Percentiles rank a stretch among this genome's conserved stretches.
phyloP scores from a whole-genome alignment of 2,329 filamentous ascomycete genomes.

The Ascochyta koolunga region DNA sequence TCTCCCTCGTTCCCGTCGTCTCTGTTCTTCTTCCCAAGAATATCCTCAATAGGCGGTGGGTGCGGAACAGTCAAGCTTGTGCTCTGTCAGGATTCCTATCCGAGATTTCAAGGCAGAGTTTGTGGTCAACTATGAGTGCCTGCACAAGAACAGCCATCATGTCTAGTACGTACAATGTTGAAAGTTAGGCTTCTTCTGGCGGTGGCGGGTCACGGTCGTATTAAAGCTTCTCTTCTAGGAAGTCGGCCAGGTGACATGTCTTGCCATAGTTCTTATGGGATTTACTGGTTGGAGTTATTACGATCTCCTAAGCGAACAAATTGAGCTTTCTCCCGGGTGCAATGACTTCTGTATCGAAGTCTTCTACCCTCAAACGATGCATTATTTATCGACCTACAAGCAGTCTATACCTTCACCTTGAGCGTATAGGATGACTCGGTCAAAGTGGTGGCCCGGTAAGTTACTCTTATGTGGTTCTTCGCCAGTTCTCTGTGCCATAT shows the following conservation, averaged over 20 bases:
- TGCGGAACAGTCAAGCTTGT: not conserved
- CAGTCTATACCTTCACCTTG: conserved; percentile 6
- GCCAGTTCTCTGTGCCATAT: conserved; percentile 12
- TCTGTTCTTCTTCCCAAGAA: not conserved
- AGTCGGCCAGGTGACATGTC: not conserved
- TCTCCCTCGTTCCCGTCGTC: not conserved
- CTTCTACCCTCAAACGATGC: conserved; percentile 10
- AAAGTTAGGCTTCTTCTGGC: not conserved
- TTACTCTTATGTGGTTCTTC: conserved; percentile 14
- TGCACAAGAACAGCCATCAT: conserved; percentile 17
- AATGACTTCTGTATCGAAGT: not conserved
- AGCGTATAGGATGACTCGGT: conserved; percentile 25
- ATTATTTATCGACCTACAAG: conserved; percentile 30
- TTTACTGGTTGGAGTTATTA: not conserved
- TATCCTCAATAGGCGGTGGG: not conserved
- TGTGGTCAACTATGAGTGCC: conserved; percentile 7
- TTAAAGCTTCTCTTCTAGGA: conserved; percentile 2
- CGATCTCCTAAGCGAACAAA: not conserved
- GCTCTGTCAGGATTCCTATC: not conserved
- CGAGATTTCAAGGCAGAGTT: conserved; percentile 14
- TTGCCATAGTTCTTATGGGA: not conserved
- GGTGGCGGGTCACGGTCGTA: conserved; percentile 1
- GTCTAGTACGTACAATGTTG: conserved; percentile 11
- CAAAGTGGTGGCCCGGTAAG: conserved; percentile 26
- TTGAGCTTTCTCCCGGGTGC: not conserved